Percentiles rank a stretch among this genome's conserved stretches.
phyloP scores from a whole-genome alignment of 139 green algal species.

The Tetradesmus lagerheimii region DNA sequence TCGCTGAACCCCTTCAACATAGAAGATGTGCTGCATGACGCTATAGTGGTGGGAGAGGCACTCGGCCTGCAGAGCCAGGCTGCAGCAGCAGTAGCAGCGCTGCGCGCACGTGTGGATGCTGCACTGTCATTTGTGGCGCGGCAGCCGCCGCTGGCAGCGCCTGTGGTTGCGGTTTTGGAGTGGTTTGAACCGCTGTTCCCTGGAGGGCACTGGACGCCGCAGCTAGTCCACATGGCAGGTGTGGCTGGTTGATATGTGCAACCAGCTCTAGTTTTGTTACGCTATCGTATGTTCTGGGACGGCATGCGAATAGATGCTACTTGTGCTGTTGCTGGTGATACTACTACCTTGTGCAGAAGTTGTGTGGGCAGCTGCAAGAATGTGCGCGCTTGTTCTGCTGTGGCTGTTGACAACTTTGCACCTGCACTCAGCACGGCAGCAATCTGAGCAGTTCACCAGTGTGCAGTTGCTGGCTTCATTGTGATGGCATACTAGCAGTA shows the following conservation, averaged over 20 bases:
- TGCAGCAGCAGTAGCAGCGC: slow-evolving; percentile 34
- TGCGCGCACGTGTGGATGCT: slow-evolving; percentile 55
- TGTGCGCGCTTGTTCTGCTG: too few species aligned
- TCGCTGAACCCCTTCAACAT: slow-evolving; percentile 77
- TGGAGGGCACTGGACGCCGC: slow-evolving; percentile 90
- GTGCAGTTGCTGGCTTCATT: too few species aligned
- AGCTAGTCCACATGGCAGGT: slow-evolving; percentile 88
- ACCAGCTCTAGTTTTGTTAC: too few species aligned
- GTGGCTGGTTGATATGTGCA: not conserved
- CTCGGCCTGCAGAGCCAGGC: slow-evolving; percentile 52
- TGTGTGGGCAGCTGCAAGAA: too few species aligned
- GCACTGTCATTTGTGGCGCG: slow-evolving; percentile 35
- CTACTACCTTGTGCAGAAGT: too few species aligned
- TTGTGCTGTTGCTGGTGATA: too few species aligned
- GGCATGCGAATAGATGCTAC: too few species aligned
- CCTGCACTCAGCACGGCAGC: too few species aligned
- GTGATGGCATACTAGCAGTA: too few species aligned
- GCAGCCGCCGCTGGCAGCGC: slow-evolving; percentile 37
- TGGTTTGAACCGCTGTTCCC: slow-evolving; percentile 88
- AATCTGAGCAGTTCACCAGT: too few species aligned
- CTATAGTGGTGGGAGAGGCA: slow-evolving; percentile 42
- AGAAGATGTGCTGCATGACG: slow-evolving; percentile 67
- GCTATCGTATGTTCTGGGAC: too few species aligned
- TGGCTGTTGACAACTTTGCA: too few species aligned
- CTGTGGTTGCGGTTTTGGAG: slow-evolving; percentile 76